Base-by-base conservation (phyloP, 2,329 filamentous ascomycete genomes). In the Venturia pyrina region DNA sequence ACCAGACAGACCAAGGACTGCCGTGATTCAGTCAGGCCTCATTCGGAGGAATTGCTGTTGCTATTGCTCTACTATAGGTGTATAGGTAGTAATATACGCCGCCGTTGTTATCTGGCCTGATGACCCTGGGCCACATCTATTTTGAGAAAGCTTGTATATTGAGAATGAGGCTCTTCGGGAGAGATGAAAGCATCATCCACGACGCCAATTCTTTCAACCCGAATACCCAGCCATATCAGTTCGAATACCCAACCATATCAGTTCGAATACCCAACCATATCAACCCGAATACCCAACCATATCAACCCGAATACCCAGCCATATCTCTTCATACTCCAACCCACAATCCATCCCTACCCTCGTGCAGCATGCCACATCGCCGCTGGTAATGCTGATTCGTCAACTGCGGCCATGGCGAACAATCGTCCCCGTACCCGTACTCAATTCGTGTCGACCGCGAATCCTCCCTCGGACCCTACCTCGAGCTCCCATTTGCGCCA, bases 331-430 rank as follows among this genome's bases (percentile, higher is more conserved):
- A 21, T 13, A 43, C 40, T 10, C 6, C 40, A 43, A 43, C 40
- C 5, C 40, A 43, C 13, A 40, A 15, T 43, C 5, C 13, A 15
- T 37, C 7, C 28, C 15, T 15, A 19, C 32, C 3, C 53, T 34
- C 53, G 41, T 37, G 28, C 53, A 59, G 32, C 53, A 59, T 59
- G 53, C 17, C 53, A 59, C 15, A 59, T 37, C 53, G 53, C 53
- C 19, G 17, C 24, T 53, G 53, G 32, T 65, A 28, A 65, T 65
- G 63, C 63, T 65, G 48, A n/a, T 15, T 34, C 32, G 63, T 59
- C 63, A 41, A 60, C 57, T 65, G 34, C 63, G 37, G 63, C 63
- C 63, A 65, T 65, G 63, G 63, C 63, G 37, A 57, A 37, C n/a
- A 34, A n/a, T 43, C 37, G 43, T 62, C 60, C 15, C 40, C 60